phyloP scores from a whole-genome alignment of 495 filamentous ascomycete genomes.

The Acidiella bohemica region DNA sequence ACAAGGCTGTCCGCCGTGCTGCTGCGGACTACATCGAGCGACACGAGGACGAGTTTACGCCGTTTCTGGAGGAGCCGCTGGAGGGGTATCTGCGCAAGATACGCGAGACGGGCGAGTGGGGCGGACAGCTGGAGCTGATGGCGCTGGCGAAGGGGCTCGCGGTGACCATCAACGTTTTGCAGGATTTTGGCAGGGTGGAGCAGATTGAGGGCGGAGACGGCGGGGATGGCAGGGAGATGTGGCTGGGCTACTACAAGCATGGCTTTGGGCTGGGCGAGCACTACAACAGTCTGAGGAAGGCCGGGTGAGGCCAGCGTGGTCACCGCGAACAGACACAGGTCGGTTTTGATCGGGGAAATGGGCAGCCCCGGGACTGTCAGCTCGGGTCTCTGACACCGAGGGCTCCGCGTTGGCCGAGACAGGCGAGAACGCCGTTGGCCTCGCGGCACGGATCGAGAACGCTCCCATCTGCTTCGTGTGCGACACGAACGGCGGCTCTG shows the following conservation, averaged over 20 bases:
- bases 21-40: constrained; percentile 49
- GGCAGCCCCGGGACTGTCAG: too few species aligned
- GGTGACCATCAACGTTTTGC: constrained; percentile 72
- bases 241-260: constrained; percentile 92
- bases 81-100: constrained; percentile 63
- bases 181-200: constrained; percentile 64
- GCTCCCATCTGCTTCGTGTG: too few species aligned
- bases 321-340: too few species aligned
- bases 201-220: constrained; percentile 47
- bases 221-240: constrained; percentile 44
- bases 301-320: constrained; percentile 25
- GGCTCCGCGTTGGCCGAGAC: too few species aligned
- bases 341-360: too few species aligned
- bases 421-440: too few species aligned
- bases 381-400: too few species aligned
- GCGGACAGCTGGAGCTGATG: constrained; percentile 76
- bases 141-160: constrained; percentile 74
- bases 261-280: constrained; percentile 89
- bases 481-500: too few species aligned
- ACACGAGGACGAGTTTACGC: constrained; percentile 46
- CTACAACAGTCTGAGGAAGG: constrained; percentile 72
- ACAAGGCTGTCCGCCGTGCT: constrained; percentile 39
- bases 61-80: constrained; percentile 74
- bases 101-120: constrained; percentile 87
- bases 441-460: too few species aligned